A percentile compares a stretch with the other conserved stretches of the same genome.
Conservation (phyloP, 1,284 basidiomycete species). For the Vanrija humicola region DNA sequence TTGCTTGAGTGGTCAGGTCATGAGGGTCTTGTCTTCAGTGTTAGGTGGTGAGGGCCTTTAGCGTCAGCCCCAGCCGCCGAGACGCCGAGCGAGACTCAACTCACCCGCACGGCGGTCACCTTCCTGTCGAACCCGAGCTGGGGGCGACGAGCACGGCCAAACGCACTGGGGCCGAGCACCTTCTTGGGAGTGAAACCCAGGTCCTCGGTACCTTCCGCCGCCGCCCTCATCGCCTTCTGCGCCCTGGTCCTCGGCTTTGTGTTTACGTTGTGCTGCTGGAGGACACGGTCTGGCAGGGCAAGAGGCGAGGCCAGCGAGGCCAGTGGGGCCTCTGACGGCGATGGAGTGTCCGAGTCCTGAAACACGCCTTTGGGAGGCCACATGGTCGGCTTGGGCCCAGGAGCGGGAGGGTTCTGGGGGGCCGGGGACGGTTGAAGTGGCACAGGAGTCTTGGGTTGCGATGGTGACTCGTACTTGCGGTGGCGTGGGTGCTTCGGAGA, state of each 20-base stretch:
- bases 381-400: neutral
- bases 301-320: too few species aligned
- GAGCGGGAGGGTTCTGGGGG: neutral
- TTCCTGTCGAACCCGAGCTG: too few species aligned
- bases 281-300: neutral
- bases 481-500: neutral
- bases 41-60: too few species aligned
- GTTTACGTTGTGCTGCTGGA: neutral
- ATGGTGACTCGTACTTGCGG: neutral
- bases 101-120: too few species aligned
- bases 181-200: neutral
- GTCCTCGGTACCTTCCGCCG: neutral
- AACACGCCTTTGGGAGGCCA: too few species aligned
- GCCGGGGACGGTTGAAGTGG: neutral
- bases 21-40: too few species aligned
- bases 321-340: too few species aligned
- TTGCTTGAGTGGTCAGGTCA: too few species aligned
- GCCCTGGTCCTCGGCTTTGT: neutral
- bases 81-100: too few species aligned
- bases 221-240: neutral
- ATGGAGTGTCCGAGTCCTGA: too few species aligned
- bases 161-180: neutral
- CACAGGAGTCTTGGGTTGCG: neutral
- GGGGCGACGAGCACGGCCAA: neutral
- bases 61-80: too few species aligned